Conservation (phyloP, 225 moss, liverwort and hornwort genomes). For the Asterella californica region DNA sequence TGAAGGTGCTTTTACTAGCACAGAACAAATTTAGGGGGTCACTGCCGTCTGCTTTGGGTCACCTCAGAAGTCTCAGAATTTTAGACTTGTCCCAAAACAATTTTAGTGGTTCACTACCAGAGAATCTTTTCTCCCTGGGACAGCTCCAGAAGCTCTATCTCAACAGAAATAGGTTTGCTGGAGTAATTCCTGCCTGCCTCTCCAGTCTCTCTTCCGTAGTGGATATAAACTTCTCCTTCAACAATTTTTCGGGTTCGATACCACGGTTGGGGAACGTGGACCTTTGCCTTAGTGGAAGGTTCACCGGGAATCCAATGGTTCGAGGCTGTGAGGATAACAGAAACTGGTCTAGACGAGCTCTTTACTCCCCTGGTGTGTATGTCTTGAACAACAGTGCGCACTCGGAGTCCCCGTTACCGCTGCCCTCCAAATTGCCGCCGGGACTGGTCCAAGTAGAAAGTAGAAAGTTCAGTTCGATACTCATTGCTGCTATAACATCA, state of each 20-base stretch:
- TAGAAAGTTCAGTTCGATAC: slow-evolving; percentile 49
- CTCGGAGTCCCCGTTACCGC: slow-evolving; percentile 12
- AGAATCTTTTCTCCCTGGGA: slow-evolving; percentile 50
- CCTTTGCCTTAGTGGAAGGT: slow-evolving; percentile 55
- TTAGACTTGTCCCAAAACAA: slow-evolving; percentile 59
- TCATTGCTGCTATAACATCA: slow-evolving; percentile 89
- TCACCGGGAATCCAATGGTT: slow-evolving; percentile 59
- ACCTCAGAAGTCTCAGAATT: slow-evolving; percentile 47
- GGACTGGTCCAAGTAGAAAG: slow-evolving; percentile 23
- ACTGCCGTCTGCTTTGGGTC: slow-evolving; percentile 50
- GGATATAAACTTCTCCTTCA: slow-evolving; percentile 65
- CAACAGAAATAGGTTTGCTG: slow-evolving; percentile 52
- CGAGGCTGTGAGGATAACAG: slow-evolving; percentile 50
- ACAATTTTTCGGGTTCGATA: slow-evolving; percentile 63
- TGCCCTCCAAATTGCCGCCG: slow-evolving; percentile 11
- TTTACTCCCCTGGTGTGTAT: background rate
- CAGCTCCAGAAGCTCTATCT: slow-evolving; percentile 53
- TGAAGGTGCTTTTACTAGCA: slow-evolving; percentile 58
- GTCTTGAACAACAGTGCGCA: slow-evolving; percentile 4
- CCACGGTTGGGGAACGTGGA: slow-evolving; percentile 54
- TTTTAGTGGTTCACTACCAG: slow-evolving; percentile 49
- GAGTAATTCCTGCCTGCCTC: slow-evolving; percentile 58
- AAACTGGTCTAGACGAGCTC: slow-evolving; percentile 25
- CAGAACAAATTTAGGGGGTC: slow-evolving; percentile 50
- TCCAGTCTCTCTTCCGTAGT: slow-evolving; percentile 54